phyloP scores from a whole-genome alignment of 768 basidiomycete genomes.

The Termitomyces sp. region DNA sequence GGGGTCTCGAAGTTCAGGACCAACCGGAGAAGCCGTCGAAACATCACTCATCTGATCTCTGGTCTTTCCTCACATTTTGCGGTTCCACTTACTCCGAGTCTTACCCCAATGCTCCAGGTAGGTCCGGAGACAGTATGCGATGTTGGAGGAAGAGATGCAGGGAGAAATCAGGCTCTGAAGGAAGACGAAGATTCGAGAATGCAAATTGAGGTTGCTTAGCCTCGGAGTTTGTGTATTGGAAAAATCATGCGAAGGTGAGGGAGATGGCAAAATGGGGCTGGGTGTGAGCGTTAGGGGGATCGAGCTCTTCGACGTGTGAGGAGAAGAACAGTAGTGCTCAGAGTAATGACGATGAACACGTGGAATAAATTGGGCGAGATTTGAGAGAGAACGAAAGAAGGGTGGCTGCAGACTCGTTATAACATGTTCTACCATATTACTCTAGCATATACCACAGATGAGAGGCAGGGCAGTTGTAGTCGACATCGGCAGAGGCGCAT shows the following conservation, averaged over 20 bases:
- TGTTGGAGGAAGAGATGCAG: not conserved
- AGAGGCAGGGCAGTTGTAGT: conserved; percentile 5
- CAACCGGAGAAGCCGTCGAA: too few relatives aligned
- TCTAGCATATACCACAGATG: conserved; percentile 1
- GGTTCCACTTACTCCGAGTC: too few relatives aligned
- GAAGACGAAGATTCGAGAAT: not conserved
- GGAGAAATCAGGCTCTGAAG: not conserved
- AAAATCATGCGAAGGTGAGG: not conserved
- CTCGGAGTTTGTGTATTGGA: not conserved
- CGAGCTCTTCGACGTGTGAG: not conserved
- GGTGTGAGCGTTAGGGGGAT: not conserved
- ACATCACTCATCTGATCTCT: too few relatives aligned
- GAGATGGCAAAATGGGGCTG: not conserved
- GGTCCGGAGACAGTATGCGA: too few relatives aligned
- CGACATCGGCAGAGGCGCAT: not conserved
- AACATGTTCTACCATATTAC: not conserved
- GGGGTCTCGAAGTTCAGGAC: too few relatives aligned
- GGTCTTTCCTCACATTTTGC: too few relatives aligned
- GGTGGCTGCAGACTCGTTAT: conserved; percentile 2
- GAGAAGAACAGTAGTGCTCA: conserved; percentile 1
- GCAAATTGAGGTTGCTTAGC: not conserved
- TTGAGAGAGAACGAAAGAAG: conserved; percentile 8
- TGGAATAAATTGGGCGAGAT: conserved; percentile 5
- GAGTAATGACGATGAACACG: conserved; percentile 2
- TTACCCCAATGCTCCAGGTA: too few relatives aligned